phyloP scores from a whole-genome alignment of 305 asterid species.

The Rubia peregrina region DNA sequence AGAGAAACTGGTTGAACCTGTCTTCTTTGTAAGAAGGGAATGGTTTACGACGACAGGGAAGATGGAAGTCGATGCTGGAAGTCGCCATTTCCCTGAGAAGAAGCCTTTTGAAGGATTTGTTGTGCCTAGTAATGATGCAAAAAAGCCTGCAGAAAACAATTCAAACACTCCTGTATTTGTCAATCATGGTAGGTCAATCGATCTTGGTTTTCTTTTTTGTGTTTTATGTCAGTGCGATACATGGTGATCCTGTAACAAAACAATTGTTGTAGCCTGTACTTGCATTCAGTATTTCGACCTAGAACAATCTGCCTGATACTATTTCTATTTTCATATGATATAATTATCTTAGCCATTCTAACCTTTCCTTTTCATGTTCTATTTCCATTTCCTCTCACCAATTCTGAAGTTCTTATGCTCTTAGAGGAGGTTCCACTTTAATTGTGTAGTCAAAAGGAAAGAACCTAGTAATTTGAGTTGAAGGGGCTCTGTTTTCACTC shows the following conservation, averaged over 20 bases:
- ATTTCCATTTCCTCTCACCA: neutral
- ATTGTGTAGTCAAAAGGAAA: neutral
- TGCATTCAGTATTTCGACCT: no score
- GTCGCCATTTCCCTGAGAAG: constrained; percentile 39
- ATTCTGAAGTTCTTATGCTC: neutral
- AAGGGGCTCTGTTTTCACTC: neutral
- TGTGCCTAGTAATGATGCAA: constrained; percentile 27
- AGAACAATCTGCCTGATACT: neutral
- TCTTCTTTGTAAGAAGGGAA: constrained; percentile 31
- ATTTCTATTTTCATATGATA: neutral
- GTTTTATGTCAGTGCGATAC: constrained; percentile 1
- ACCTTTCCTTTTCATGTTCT: neutral
- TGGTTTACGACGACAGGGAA: constrained; percentile 28
- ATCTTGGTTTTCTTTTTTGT: neutral
- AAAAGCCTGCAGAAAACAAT: constrained; percentile 40
- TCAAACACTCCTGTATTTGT: constrained; percentile 34
- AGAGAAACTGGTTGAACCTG: constrained; percentile 9
- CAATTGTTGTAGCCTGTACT: neutral
- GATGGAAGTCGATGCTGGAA: constrained; percentile 44
- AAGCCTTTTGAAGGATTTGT: constrained; percentile 30
- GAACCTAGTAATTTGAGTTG: neutral
- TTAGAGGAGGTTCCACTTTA: neutral
- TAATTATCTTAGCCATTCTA: neutral
- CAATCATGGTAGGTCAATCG: constrained; percentile 47
- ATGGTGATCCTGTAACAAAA: neutral